Evolutionary conservation across 169 alveolate species (phyloP).

Genomic region (Eimeria sp.): DNA sequence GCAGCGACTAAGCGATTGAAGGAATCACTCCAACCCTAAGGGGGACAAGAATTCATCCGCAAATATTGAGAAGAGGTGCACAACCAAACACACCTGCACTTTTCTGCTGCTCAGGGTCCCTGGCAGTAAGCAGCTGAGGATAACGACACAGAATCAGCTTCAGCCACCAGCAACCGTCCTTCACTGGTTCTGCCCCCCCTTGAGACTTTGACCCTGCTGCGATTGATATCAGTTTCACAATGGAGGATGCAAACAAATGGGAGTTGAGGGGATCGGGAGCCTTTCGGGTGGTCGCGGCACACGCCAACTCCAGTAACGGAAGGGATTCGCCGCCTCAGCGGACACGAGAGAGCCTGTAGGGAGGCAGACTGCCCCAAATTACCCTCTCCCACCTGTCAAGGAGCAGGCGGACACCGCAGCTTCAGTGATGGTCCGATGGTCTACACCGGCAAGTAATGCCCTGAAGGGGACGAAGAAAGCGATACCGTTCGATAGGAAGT

Average conservation of each 20-base stretch:
- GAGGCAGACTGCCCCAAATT: background rate
- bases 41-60: background rate
- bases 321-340: background rate
- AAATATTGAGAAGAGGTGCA: background rate
- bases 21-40: background rate
- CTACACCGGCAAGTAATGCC: constrained; percentile 3
- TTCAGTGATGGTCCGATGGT: constrained; percentile 40
- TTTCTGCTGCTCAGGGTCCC: background rate
- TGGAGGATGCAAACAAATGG: background rate
- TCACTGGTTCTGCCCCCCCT: background rate
- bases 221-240: background rate
- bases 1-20: background rate
- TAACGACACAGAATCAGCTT: background rate
- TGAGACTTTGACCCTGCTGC: background rate
- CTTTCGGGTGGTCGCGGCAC: background rate
- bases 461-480: background rate
- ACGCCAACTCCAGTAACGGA: background rate
- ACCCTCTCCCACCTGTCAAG: background rate
- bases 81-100: background rate
- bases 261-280: background rate
- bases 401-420: background rate
- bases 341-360: background rate
- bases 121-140: background rate
- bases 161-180: background rate
- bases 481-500: background rate